phyloP scores from a whole-genome alignment of 2,329 filamentous ascomycete species.

The Nothophoma quercina region DNA sequence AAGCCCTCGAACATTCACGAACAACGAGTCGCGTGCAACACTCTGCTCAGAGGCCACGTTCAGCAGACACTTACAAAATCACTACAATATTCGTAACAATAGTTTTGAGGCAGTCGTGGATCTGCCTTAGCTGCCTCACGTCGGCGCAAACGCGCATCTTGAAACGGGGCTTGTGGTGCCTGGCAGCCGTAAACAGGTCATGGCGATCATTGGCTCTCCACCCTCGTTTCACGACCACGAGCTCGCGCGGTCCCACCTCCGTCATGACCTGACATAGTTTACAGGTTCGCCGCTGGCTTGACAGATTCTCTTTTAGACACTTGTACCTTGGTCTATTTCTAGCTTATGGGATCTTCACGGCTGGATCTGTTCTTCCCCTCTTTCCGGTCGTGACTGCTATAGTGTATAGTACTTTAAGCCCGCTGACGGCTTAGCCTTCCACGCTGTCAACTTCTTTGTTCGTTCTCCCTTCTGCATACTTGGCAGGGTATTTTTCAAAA shows the following conservation, averaged over 20 bases:
- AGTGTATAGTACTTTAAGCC: conserved; percentile 15
- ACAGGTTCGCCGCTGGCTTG: conserved; percentile 19
- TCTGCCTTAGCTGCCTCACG: conserved; percentile 19
- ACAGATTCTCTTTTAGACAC: conserved; percentile 2
- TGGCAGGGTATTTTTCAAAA: conserved; percentile 12
- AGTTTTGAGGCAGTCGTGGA: conserved; percentile 2
- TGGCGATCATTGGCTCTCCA: conserved; percentile 23
- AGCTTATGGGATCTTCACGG: conserved; percentile 19
- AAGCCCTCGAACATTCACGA: background rate
- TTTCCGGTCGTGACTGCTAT: conserved; percentile 27
- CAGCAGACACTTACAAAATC: background rate
- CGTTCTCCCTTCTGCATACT: background rate
- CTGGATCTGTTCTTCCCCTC: conserved; percentile 25
- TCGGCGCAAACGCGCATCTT: conserved; percentile 18
- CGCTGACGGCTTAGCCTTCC: conserved; percentile 21
- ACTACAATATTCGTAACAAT: conserved; percentile 16
- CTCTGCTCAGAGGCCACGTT: background rate
- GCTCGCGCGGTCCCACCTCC: conserved; percentile 27
- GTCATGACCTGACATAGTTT: conserved; percentile 23
- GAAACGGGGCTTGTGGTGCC: conserved; percentile 23
- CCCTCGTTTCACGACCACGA: conserved; percentile 22
- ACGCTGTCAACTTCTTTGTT: conserved; percentile 19
- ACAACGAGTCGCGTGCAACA: conserved; percentile 17
- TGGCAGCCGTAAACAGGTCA: conserved; percentile 19
- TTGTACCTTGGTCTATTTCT: conserved; percentile 26